phyloP scores from a whole-genome alignment of 768 basidiomycete genomes.

The Trametes punicea region DNA sequence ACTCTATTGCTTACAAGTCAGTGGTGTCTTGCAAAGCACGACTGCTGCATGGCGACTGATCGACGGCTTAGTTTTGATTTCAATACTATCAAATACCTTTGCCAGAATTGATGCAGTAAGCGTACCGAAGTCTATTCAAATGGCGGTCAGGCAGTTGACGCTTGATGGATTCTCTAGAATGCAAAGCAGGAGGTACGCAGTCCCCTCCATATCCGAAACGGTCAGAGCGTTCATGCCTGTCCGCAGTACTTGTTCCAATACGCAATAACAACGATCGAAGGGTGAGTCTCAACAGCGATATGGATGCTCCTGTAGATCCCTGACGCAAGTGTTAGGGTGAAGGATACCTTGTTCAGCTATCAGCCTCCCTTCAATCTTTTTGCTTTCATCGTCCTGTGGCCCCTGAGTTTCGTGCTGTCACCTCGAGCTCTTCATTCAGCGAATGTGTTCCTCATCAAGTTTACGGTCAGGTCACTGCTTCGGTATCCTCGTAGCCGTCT shows the following conservation, averaged over 20 bases:
- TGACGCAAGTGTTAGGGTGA: conserved; percentile 65
- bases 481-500: background rate
- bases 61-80: conserved; percentile 82
- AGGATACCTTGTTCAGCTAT: conserved; percentile 89
- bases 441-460: conserved; percentile 83
- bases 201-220: background rate
- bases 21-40: conserved; percentile 25
- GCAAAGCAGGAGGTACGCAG: conserved; percentile 54
- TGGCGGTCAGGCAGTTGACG: background rate
- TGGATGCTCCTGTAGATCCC: background rate
- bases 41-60: background rate
- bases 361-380: conserved; percentile 87
- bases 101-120: conserved; percentile 65
- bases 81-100: conserved; percentile 88
- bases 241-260: conserved; percentile 81
- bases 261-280: conserved; percentile 84
- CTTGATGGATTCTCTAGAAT: conserved; percentile 37
- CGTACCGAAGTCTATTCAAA: conserved; percentile 2
- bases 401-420: conserved; percentile 68
- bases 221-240: background rate
- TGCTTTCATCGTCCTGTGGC: conserved; percentile 78
- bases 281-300: conserved; percentile 40
- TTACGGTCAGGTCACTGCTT: conserved; percentile 51
- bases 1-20: conserved; percentile 78
- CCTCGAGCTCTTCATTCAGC: conserved; percentile 77